A percentile compares a stretch with the other conserved stretches of the same genome.
These are phyloP conservation scores for Pythium rhizo-oryzae DNA, from an alignment of 352 stramenopile species.

Conservation along the genomic window DNA sequence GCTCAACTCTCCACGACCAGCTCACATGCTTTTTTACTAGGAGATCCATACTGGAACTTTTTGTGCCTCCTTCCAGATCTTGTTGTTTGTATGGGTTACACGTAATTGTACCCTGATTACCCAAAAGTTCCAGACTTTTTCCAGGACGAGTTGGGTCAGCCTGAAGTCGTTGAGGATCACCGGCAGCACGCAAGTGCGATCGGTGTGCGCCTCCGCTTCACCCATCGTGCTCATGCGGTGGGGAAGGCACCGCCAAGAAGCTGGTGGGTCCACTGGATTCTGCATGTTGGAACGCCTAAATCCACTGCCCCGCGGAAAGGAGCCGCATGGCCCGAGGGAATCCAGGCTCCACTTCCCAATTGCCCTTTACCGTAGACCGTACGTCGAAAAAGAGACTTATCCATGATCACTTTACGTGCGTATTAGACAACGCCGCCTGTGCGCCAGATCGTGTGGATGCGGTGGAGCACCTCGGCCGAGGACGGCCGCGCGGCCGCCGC, in stretches of 20 bases:
- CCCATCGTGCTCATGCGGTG: too few relatives aligned
- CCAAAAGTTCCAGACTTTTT: too few relatives aligned
- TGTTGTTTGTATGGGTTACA: too few relatives aligned
- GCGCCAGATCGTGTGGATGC: constrained; percentile 6
- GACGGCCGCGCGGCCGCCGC: not conserved
- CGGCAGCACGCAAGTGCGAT: too few relatives aligned
- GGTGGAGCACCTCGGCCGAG: constrained; percentile 1
- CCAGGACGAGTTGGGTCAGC: too few relatives aligned
- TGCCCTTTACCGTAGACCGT: not conserved
- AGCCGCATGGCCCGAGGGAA: not conserved
- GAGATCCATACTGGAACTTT: not conserved
- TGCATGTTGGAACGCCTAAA: not conserved
- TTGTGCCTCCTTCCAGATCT: not conserved
- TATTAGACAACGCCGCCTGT: not conserved
- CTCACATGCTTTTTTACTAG: not conserved
- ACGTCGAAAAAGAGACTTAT: not conserved
- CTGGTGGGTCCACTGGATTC: not conserved
- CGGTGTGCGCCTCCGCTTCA: too few relatives aligned
- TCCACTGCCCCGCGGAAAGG: not conserved
- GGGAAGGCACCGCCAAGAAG: too few relatives aligned
- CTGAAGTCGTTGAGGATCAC: too few relatives aligned
- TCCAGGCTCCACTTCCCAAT: not conserved
- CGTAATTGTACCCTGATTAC: too few relatives aligned
- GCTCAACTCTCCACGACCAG: too few relatives aligned
- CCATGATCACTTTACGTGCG: not conserved